Conservation (phyloP, 108 stramenopile species). For the Schizochytrium sp. region DNA sequence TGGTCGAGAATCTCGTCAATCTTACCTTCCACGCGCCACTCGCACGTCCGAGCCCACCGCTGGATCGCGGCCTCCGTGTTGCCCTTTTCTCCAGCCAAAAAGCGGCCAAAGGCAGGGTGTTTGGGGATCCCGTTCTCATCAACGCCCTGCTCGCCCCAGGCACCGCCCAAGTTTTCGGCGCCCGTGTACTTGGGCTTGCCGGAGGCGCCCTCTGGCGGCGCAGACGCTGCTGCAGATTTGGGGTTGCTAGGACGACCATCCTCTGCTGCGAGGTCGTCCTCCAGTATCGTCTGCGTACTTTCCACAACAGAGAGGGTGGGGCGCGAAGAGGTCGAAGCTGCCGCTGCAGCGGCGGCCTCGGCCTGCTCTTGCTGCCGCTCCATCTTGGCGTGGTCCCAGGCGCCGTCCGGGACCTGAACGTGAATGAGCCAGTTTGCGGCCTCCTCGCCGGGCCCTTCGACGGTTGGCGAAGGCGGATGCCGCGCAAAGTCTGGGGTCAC, state of each 20-base stretch:
- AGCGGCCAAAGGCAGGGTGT: constrained; percentile 33
- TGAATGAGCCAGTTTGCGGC: background rate
- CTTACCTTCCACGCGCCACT: constrained; percentile 54
- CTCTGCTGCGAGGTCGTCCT: background rate
- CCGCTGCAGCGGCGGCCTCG: background rate
- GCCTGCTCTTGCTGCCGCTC: background rate
- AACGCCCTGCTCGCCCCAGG: background rate
- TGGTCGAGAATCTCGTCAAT: constrained; percentile 54
- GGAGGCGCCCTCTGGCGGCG: background rate
- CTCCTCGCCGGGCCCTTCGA: background rate
- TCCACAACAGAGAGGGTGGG: background rate
- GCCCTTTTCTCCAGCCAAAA: constrained; percentile 60
- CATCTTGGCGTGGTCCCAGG: background rate
- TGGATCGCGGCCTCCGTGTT: constrained; percentile 49
- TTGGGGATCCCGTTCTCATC: background rate
- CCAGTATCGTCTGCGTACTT: background rate
- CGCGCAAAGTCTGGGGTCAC: constrained; percentile 4
- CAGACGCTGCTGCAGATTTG: background rate
- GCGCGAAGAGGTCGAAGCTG: background rate
- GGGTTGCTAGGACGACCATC: background rate
- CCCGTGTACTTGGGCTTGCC: background rate
- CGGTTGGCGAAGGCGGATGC: background rate
- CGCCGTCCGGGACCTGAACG: constrained; percentile 1
- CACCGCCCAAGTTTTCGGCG: background rate
- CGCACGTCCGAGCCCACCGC: constrained; percentile 53